phyloP scores from a whole-genome alignment of 306 rosid genomes.

The Vicia sativa region DNA sequence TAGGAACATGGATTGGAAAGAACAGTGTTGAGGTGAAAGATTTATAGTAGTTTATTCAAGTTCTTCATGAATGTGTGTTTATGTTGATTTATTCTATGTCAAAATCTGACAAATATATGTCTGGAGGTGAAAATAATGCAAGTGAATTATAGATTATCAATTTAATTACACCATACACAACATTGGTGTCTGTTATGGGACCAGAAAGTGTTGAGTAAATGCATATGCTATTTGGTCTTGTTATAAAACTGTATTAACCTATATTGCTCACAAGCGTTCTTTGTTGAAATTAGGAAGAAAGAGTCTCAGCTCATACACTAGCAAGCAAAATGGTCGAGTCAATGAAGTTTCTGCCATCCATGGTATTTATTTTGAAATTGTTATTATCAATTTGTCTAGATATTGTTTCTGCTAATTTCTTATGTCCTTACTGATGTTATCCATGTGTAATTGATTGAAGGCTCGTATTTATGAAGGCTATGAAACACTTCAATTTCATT shows the following conservation, averaged over 20 bases:
- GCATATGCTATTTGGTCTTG: constrained; percentile 19
- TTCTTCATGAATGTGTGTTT: constrained; percentile 28
- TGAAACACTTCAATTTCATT: constrained; percentile 81
- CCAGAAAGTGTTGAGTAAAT: constrained; percentile 31
- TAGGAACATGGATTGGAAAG: constrained; percentile 94
- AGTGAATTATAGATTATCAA: constrained; percentile 22
- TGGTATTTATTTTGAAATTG: constrained; percentile 54
- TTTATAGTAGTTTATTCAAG: constrained; percentile 28
- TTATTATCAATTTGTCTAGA: constrained; percentile 30
- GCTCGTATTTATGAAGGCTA: constrained; percentile 88
- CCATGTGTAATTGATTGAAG: constrained; percentile 50
- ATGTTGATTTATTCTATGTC: constrained; percentile 20
- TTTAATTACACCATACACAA: constrained; percentile 29
- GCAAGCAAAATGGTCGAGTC: constrained; percentile 89
- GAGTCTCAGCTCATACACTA: constrained; percentile 67
- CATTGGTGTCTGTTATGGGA: constrained; percentile 30
- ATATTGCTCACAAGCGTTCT: constrained; percentile 36
- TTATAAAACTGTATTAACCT: constrained; percentile 25
- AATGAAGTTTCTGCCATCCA: constrained; percentile 78
- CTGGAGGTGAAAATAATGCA: constrained; percentile 24
- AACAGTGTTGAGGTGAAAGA: constrained; percentile 83
- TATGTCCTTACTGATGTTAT: constrained; percentile 45
- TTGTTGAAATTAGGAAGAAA: constrained; percentile 73
- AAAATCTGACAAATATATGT: constrained; percentile 23
- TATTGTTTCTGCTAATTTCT: constrained; percentile 26